These are phyloP conservation scores for barrel medic (Medicago truncatula) DNA, from an alignment of 306 rosid species.

Conservation along the genomic window DNA sequence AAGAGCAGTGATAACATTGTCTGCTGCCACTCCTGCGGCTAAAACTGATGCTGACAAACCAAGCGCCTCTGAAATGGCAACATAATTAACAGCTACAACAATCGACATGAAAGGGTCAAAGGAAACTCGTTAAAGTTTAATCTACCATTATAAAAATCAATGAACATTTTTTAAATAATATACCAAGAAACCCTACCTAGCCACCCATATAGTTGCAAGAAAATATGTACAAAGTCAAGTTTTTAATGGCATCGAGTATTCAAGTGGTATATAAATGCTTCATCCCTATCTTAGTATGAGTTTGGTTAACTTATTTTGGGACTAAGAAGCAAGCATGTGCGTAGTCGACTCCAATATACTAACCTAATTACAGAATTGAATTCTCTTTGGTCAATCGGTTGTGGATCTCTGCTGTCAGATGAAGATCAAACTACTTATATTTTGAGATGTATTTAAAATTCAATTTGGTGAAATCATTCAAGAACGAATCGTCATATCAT, in stretches of 20 bases:
- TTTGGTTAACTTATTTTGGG: neutral
- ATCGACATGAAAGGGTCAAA: constrained; percentile 30
- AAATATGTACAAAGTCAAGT: neutral
- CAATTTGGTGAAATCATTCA: too few relatives aligned
- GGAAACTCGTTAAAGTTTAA: constrained; percentile 19
- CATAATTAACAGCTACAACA: constrained; percentile 77
- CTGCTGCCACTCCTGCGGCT: constrained; percentile 86
- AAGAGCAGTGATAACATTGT: constrained; percentile 75
- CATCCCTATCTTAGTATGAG: neutral
- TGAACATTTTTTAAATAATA: neutral
- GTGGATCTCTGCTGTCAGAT: neutral
- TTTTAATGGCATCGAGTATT: neutral
- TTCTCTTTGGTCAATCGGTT: neutral
- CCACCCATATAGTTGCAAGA: neutral
- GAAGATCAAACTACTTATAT: neutral
- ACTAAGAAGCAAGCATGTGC: too few relatives aligned
- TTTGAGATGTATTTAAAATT: too few relatives aligned
- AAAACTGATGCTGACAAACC: constrained; percentile 68
- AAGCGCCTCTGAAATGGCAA: constrained; percentile 75
- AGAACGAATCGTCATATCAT: too few relatives aligned
- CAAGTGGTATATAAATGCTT: constrained; percentile 1
- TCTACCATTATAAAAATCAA: neutral
- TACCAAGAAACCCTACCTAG: neutral
- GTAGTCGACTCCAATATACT: too few relatives aligned
- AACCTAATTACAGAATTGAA: too few relatives aligned